These are phyloP conservation scores for Pseudogymnoascus sp. DNA, from an alignment of 2,329 filamentous ascomycete species.

Conservation along the genomic window DNA sequence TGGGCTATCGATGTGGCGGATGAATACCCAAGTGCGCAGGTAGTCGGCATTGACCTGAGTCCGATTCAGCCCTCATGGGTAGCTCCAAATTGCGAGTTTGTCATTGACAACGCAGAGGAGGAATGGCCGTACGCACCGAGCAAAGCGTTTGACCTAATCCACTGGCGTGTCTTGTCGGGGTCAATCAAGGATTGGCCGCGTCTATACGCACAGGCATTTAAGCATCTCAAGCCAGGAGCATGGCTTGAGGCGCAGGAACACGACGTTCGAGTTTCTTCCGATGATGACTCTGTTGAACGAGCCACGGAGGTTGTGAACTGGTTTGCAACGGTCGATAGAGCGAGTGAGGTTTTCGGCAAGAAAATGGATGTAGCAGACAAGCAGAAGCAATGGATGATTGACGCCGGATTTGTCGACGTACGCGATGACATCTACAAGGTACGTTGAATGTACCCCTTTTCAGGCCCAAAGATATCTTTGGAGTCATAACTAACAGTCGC, in stretches of 20 bases:
- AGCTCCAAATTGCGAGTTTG: conserved; percentile 25
- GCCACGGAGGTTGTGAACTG: conserved; percentile 13
- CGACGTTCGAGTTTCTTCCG: conserved; percentile 18
- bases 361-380: conserved; percentile 14
- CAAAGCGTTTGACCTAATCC: conserved; percentile 31
- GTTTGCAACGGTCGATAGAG: conserved; percentile 13
- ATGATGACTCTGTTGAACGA: conserved; percentile 19
- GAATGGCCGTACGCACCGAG: conserved; percentile 26
- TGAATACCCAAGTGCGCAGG: conserved; percentile 18
- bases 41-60: conserved; percentile 23
- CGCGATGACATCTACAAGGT: conserved; percentile 15
- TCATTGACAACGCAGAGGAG: conserved; percentile 28
- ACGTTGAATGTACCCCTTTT: not conserved
- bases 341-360: conserved; percentile 15
- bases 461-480: not conserved
- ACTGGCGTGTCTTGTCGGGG: conserved; percentile 25
- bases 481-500: not conserved
- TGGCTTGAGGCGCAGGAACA: conserved; percentile 18
- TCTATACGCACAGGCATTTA: conserved; percentile 18
- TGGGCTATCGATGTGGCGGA: conserved; percentile 31
- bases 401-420: conserved; percentile 37
- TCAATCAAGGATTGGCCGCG: conserved; percentile 12
- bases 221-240: conserved; percentile 15
- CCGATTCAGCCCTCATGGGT: conserved; percentile 22
- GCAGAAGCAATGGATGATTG: conserved; percentile 21